phyloP scores from a whole-genome alignment of 306 rosid species.

The Begonia masoniana region DNA sequence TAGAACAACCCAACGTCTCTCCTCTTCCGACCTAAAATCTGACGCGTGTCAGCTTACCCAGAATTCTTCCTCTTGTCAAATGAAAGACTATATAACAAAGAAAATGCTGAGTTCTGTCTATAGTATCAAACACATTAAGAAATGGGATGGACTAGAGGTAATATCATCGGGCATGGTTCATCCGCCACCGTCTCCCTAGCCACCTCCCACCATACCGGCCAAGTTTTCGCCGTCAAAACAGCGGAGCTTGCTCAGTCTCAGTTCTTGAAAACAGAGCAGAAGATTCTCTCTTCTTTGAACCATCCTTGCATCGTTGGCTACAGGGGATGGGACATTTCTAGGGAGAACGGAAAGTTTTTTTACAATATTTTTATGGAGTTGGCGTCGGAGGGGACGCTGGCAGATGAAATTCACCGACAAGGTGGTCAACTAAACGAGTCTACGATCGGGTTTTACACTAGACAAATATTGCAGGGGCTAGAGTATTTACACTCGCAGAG shows the following conservation, averaged over 20 bases:
- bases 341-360: constrained; percentile 30
- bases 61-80: too few relatives aligned
- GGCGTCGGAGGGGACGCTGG: constrained; percentile 36
- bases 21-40: too few relatives aligned
- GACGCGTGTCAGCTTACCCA: too few relatives aligned
- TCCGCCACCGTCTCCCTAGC: constrained; percentile 67
- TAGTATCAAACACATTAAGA: not conserved
- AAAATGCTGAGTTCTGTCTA: too few relatives aligned
- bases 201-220: constrained; percentile 14
- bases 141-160: constrained; percentile 79
- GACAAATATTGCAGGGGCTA: constrained; percentile 38
- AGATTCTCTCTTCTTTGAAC: constrained; percentile 40
- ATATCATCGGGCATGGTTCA: constrained; percentile 62
- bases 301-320: constrained; percentile 46
- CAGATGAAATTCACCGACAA: constrained; percentile 16
- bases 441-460: constrained; percentile 21
- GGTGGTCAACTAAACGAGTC: constrained; percentile 31
- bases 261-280: constrained; percentile 43
- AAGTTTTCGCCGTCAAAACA: constrained; percentile 60
- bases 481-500: constrained; percentile 57
- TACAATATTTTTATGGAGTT: constrained; percentile 80
- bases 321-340: constrained; percentile 46
- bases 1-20: too few relatives aligned
- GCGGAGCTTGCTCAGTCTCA: constrained; percentile 34
- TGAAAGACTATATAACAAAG: too few relatives aligned